phyloP scores from a whole-genome alignment of 2,329 filamentous ascomycete genomes.

The Colletotrichum lini region DNA sequence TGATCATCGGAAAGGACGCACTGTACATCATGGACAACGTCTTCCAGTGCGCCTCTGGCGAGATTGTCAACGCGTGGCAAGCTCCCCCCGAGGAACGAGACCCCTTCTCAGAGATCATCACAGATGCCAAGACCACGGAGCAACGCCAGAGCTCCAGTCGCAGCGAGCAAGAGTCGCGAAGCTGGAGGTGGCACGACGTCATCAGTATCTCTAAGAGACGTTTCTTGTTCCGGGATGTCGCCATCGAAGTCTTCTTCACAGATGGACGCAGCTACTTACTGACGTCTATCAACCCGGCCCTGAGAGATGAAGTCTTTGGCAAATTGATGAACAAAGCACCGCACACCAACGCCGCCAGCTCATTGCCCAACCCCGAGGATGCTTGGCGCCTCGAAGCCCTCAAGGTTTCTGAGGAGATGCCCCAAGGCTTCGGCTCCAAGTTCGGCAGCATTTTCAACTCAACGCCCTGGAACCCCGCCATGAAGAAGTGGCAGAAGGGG shows the following conservation, averaged over 20 bases:
- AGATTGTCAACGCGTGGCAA: conserved; percentile 97
- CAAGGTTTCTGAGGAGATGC: conserved; percentile 73
- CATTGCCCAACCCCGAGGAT: conserved; percentile 85
- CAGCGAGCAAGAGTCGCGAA: conserved; percentile 84
- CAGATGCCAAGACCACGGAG: conserved; percentile 74
- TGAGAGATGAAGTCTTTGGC: conserved; percentile 84
- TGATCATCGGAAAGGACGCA: conserved; percentile 92
- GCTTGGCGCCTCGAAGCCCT: conserved; percentile 92
- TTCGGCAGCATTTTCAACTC: conserved; percentile 94
- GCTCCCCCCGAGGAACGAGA: conserved; percentile 93
- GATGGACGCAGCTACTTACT: conserved; percentile 96
- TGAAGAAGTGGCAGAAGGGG: conserved; percentile 90
- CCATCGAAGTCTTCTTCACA: conserved; percentile 97
- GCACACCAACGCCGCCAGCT: conserved; percentile 79
- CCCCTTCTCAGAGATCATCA: conserved; percentile 94
- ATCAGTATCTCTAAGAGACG: conserved; percentile 96
- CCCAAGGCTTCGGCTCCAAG: conserved; percentile 82
- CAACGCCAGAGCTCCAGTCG: conserved; percentile 71
- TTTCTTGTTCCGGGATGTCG: conserved; percentile 95
- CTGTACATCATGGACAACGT: conserved; percentile 97
- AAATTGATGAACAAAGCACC: conserved; percentile 85
- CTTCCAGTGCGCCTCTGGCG: conserved; percentile 93
- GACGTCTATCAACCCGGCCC: conserved; percentile 81
- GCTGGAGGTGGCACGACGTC: conserved; percentile 95
- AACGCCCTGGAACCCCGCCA: conserved; percentile 84